Evolutionary conservation across 2,329 filamentous ascomycete genomes (phyloP).

Genomic region (Venturia asperata): DNA sequence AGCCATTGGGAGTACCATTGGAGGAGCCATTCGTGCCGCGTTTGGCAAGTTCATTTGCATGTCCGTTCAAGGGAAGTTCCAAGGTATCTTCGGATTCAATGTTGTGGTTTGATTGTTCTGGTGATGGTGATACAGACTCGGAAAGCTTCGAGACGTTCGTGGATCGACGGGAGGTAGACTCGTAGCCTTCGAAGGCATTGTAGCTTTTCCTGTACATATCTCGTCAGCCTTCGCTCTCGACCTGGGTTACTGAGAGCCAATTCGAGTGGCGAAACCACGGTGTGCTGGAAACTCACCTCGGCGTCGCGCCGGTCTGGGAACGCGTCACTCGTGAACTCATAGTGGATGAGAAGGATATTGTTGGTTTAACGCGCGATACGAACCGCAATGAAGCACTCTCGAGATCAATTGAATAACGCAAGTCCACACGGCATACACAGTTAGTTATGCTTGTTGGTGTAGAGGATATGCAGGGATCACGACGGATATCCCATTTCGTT

Average conservation of each 20-base stretch:
- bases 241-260: not conserved
- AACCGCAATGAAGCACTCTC: not conserved
- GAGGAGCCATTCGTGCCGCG: constrained; percentile 21
- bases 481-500: not conserved
- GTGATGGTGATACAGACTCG: constrained; percentile 30
- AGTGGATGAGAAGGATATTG: constrained; percentile 8
- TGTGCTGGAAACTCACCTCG: constrained; percentile 33
- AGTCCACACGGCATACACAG: constrained; percentile 9
- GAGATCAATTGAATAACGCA: not conserved
- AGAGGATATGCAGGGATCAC: not conserved
- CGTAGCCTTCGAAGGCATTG: constrained; percentile 11
- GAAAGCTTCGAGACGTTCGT: constrained; percentile 41
- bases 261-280: not conserved
- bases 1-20: constrained; percentile 23
- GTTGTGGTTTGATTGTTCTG: constrained; percentile 16
- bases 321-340: constrained; percentile 31
- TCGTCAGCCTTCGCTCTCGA: not conserved
- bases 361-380: not conserved
- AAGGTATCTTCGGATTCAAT: constrained; percentile 23
- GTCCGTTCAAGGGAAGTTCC: constrained; percentile 29
- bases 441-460: not conserved
- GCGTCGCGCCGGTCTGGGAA: constrained; percentile 43
- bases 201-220: constrained; percentile 1
- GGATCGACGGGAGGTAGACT: constrained; percentile 40
- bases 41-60: constrained; percentile 18